Evolutionary conservation across 2,329 filamentous ascomycete species (phyloP), one percentile per base, ranked within the genome.

Genomic region (Sclerotiophoma versabilis): DNA sequence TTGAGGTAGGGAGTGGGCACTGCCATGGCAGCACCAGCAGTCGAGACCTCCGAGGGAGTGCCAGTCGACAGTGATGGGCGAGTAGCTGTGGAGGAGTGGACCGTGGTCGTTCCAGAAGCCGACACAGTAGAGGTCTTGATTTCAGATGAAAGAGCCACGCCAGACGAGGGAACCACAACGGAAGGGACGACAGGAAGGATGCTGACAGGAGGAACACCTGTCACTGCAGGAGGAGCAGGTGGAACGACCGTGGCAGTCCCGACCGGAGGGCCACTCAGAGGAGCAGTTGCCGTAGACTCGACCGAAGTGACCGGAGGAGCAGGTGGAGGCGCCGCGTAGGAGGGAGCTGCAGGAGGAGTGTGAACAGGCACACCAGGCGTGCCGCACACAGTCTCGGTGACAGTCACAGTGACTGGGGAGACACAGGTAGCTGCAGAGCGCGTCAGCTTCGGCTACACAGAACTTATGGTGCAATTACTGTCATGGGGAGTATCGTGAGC

Each of bases 371-470:
- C 25, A 45, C 33, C 48, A 42, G 49, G 50, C 46, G 52, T 38
- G 52, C 46, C 55, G 54, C 66, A 71, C 47, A 64, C 57, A 39
- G 63, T 68, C 58, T 64, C 52, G 27, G 63, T 68, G 45, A 70
- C 57, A 43, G 68, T 71, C 20, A 69, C 62, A 22, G 64, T 70
- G 42, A 57, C 56, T n/a, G 63, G 54, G 19, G 60, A 29, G 30
- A 57, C 57, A 54, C 63, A 64, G 12, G 50, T 61, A 54, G 55
- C 37, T 50, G 45, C 19, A 55, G 9, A 29, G 8, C 8, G 17
- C 14, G 42, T 67, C 50, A 66, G 60, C 27, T 52, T 32, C 23
- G 27, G 48, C 17, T 43, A 44, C 11, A 59, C 25, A 46, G 44
- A 34, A 2, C 32, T 22, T 14, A 44, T 7, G 34, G 44, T 19